phyloP scores from a whole-genome alignment of 805 yeast species.

The Ogataea trehaloabstinens region DNA sequence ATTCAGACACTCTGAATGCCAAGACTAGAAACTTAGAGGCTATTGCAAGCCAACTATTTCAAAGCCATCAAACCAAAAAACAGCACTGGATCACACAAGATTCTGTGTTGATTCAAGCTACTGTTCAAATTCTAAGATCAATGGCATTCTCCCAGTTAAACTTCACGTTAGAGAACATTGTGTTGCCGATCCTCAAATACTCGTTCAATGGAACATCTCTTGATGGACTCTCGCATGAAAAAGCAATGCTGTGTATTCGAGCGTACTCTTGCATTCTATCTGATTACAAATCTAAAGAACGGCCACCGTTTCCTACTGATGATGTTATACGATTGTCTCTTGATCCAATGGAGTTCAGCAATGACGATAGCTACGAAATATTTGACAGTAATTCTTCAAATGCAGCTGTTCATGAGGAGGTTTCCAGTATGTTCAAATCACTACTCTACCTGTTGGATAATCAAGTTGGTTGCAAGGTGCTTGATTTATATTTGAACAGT shows the following conservation, averaged over 20 bases:
- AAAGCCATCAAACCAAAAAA: constrained; percentile 47
- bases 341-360: constrained; percentile 34
- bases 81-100: constrained; percentile 78
- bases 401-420: constrained; percentile 64
- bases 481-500: constrained; percentile 16
- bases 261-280: constrained; percentile 70
- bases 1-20: constrained; percentile 84
- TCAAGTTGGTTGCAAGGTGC: constrained; percentile 45
- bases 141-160: constrained; percentile 78
- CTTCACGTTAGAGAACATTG: constrained; percentile 72
- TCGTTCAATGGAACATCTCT: constrained; percentile 56
- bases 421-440: constrained; percentile 54
- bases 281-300: constrained; percentile 53
- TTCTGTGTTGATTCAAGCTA: constrained; percentile 54
- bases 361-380: constrained; percentile 36
- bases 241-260: constrained; percentile 62
- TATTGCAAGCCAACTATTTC: constrained; percentile 57
- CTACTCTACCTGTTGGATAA: constrained; percentile 60
- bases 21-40: constrained; percentile 76
- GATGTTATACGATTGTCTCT: constrained; percentile 36
- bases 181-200: constrained; percentile 64
- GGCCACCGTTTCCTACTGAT: constrained; percentile 75
- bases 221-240: constrained; percentile 70
- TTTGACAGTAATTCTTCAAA: constrained; percentile 45
- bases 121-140: constrained; percentile 72